Conservation (phyloP, 2,329 filamentous ascomycete genomes). For the Aspergillus oerlinghausenensis region DNA sequence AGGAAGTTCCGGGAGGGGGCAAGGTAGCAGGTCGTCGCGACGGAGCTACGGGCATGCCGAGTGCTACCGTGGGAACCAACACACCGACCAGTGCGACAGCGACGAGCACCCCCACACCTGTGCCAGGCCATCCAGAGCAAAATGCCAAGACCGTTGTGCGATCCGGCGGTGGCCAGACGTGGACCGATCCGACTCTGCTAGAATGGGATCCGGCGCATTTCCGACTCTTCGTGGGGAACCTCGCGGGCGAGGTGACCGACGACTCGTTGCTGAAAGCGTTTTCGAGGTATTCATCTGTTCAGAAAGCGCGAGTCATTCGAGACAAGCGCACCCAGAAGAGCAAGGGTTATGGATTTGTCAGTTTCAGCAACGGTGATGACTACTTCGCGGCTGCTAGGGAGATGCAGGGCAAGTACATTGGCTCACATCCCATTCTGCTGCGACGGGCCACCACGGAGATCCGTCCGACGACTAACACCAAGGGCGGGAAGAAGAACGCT, state of each 20-base stretch:
- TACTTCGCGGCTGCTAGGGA: constrained; percentile 95
- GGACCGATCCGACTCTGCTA: constrained; percentile 81
- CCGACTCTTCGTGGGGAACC: constrained; percentile 91
- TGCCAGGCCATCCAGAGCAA: constrained; percentile 38
- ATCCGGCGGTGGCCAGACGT: constrained; percentile 83
- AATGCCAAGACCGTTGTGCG: constrained; percentile 80
- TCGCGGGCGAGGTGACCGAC: constrained; percentile 95
- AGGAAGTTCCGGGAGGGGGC: constrained; percentile 41
- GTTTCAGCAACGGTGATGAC: constrained; percentile 90
- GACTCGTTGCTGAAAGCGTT: constrained; percentile 95
- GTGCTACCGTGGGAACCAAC: constrained; percentile 41
- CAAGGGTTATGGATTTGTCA: constrained; percentile 94
- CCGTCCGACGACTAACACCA: constrained; percentile 65
- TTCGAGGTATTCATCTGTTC: constrained; percentile 76
- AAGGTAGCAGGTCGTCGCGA: constrained; percentile 39
- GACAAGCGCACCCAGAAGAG: constrained; percentile 96
- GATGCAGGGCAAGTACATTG: constrained; percentile 99
- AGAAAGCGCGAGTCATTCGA: constrained; percentile 87
- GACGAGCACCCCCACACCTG: constrained; percentile 41
- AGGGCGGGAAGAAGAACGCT: constrained; percentile 55
- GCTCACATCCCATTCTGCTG: constrained; percentile 86
- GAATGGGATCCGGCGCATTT: constrained; percentile 97
- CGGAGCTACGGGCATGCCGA: constrained; percentile 31
- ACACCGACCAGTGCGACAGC: constrained; percentile 25
- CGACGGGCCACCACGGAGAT: constrained; percentile 90